A percentile compares a stretch with the other conserved stretches of the same genome.
phyloP scores from a whole-genome alignment of 768 basidiomycete genomes.

The Suillus placidus region DNA sequence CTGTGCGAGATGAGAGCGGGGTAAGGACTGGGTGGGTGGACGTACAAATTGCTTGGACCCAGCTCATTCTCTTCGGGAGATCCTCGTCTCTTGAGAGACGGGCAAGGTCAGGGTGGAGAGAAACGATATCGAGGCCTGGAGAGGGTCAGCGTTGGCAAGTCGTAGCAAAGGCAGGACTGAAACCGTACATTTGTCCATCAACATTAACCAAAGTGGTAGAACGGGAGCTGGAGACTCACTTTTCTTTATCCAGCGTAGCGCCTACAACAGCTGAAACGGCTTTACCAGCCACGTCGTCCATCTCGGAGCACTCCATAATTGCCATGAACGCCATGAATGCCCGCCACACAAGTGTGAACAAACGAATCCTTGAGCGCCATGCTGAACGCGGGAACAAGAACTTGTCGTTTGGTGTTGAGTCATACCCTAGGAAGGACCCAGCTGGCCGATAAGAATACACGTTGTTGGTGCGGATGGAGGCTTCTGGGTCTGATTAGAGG shows the following conservation, averaged over 20 bases:
- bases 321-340: slow-evolving; percentile 96
- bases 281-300: slow-evolving; percentile 85
- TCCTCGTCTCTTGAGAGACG: slow-evolving; percentile 53
- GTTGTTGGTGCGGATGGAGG: slow-evolving; percentile 97
- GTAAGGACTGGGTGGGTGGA: slow-evolving; percentile 11
- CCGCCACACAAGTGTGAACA: slow-evolving; percentile 91
- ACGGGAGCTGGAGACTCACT: slow-evolving; percentile 51
- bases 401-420: slow-evolving; percentile 94
- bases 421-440: slow-evolving; percentile 84
- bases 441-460: slow-evolving; percentile 90
- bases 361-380: slow-evolving; percentile 89
- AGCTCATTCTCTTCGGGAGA: slow-evolving; percentile 62
- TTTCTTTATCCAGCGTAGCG: slow-evolving; percentile 88
- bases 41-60: slow-evolving; percentile 79
- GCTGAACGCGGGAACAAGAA: slow-evolving; percentile 94
- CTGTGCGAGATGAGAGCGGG: slow-evolving; percentile 34
- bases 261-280: slow-evolving; percentile 87
- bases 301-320: slow-evolving; percentile 85
- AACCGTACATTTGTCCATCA: too few species aligned
- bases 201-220: not conserved
- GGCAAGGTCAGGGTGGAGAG: slow-evolving; percentile 69
- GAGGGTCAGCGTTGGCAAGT: too few species aligned
- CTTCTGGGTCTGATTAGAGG: slow-evolving; percentile 89
- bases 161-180: not conserved
- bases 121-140: too few species aligned